phyloP scores from a whole-genome alignment of 768 basidiomycete species.

The Filobasidium floriforme region DNA sequence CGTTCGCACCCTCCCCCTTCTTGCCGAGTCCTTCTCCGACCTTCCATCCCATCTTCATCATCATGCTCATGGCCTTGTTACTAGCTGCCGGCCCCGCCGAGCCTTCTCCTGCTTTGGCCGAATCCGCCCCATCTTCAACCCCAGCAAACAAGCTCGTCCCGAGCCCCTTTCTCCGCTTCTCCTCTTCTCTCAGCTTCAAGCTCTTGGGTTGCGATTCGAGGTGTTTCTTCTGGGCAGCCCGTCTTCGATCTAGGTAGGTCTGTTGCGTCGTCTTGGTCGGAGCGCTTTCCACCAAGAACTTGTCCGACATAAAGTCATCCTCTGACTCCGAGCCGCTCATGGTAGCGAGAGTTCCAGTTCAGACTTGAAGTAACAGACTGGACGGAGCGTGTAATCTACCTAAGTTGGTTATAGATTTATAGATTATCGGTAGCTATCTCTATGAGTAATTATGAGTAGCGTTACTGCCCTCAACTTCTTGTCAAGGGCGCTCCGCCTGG shows the following conservation, averaged over 20 bases:
- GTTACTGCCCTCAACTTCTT: too few relatives aligned
- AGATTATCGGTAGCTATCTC: too few relatives aligned
- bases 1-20: constrained; percentile 16
- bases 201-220: constrained; percentile 12
- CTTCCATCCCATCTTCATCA: constrained; percentile 46
- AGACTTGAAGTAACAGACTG: not conserved
- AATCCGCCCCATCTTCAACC: constrained; percentile 2
- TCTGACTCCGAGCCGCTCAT: constrained; percentile 38
- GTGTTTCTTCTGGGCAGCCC: constrained; percentile 16
- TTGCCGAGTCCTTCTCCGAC: constrained; percentile 40
- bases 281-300: constrained; percentile 34
- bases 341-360: not conserved
- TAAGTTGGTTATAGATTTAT: too few relatives aligned
- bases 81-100: not conserved
- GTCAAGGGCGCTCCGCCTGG: too few relatives aligned
- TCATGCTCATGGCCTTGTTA: constrained; percentile 42
- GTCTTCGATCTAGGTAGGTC: constrained; percentile 26
- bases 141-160: constrained; percentile 36
- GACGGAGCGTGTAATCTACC: too few relatives aligned
- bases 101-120: not conserved
- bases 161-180: constrained; percentile 33
- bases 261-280: constrained; percentile 12
- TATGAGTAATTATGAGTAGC: too few relatives aligned
- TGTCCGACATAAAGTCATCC: constrained; percentile 46
- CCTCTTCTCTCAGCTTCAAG: constrained; percentile 30